Evolutionary conservation across 192 early-diverging fungal species (phyloP), one percentile per base, ranked within the genome.

Genomic region (Linnemannia exigua): DNA sequence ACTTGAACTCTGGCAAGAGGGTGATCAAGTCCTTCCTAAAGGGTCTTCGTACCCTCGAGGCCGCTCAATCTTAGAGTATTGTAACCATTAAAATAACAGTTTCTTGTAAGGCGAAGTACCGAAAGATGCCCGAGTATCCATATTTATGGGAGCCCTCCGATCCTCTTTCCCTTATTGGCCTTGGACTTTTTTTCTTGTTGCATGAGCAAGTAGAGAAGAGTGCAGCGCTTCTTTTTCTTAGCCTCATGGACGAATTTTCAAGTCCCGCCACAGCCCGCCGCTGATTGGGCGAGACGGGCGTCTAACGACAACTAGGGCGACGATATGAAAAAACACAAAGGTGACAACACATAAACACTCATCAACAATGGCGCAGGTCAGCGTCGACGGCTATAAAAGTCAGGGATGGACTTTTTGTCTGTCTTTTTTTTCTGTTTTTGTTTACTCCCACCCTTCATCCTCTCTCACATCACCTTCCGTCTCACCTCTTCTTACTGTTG

Each of bases 1-100:
- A 96, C 72, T 77, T 96, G 51, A 81, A 93, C 82, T 90, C 90
- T 25, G 95, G 95, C 41, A 90, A 91, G 72, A 87, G 92, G 51
- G 92, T 96, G 52, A 88, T 95, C 50, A 92, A 92, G 73, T 79
- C 88, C 9, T 89, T 94, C 50, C 72, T 88, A 25, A 80, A 31
- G 33, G 79, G 81, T 20, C 68, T 88, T 36, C 67, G 87, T 2
- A 72, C 84, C 3, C 37, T 86, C 19, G 84, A 86, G 46, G 48
- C 36, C 0, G 70, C 73, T 1, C 54, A 12, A 38, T 14, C 58
- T 25, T 63, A 63, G 58, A 63, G 11, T 12, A 15, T 9, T 31
- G 41, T 44, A 44, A 6, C 41, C 3, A 44, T 15, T 6, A 28
- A n/a, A 63, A 63, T 63, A 63, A 31, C 25, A 12, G 7, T n/a